Evolutionary conservation across 441 rosid species (phyloP).

Genomic region (Mallotus japonicus): DNA sequence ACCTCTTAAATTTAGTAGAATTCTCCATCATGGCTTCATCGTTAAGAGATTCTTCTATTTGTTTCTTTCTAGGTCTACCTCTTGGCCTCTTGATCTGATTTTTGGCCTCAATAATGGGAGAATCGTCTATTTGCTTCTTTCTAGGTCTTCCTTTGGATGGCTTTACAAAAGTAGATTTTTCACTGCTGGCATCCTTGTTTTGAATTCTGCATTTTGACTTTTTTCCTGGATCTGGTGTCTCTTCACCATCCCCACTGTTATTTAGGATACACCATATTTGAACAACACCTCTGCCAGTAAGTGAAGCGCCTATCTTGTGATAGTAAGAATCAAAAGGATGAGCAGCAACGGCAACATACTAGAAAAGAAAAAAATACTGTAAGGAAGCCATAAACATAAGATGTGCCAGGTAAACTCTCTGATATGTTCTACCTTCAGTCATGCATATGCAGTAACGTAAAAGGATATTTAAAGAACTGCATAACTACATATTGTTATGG

Average conservation of each 20-base stretch:
- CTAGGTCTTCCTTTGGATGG: conserved; percentile 24
- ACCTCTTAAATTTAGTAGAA: conserved; percentile 30
- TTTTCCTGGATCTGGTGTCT: conserved; percentile 11
- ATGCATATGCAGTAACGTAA: neutral
- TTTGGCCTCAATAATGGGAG: neutral
- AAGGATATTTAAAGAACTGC: neutral
- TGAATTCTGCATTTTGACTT: conserved; percentile 4
- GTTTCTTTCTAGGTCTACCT: conserved; percentile 36
- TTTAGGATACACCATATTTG: conserved; percentile 88
- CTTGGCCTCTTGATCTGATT: conserved; percentile 21
- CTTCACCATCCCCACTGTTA: conserved; percentile 25
- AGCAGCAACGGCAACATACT: conserved; percentile 89
- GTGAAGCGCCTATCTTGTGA: conserved; percentile 76
- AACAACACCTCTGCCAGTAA: conserved; percentile 80
- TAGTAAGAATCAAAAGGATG: conserved; percentile 81
- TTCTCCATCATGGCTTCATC: conserved; percentile 29
- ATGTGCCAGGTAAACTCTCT: neutral
- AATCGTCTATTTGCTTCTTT: conserved; percentile 13
- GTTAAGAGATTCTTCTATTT: conserved; percentile 25
- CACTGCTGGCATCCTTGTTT: neutral
- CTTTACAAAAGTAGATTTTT: neutral
- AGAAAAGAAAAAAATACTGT: conserved; percentile 23
- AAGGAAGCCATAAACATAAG: neutral
- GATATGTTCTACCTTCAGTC: neutral
- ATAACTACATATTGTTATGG: neutral